Base-by-base conservation (phyloP, 2,329 filamentous ascomycete genomes). In the Pseudogymnoascus sp. region DNA sequence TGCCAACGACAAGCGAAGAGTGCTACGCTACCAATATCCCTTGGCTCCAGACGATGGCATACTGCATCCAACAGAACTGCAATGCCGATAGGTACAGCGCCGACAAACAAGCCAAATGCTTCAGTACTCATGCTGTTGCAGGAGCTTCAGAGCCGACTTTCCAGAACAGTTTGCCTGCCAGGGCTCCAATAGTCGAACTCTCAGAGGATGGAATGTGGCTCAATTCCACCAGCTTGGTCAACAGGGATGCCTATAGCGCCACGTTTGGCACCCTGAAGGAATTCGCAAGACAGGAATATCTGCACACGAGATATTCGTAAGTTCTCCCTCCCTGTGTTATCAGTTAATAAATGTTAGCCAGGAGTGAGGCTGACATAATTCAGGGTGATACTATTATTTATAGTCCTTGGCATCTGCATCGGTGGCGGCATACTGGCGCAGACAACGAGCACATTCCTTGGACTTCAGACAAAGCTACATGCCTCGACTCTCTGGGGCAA, bases 271-370 rank as follows among this genome's bases (percentile, higher is more conserved):
- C 66, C 1, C 59, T 72, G 14, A 59, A 66, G 26, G 68, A 69
- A 21, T 74, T 75, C 61, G 69, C 66, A 29, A 63, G 62, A 12
- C 67, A 69, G 16, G 73, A 74, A 61, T 64, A 65, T 16, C 63
- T 66, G 10, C 71, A 75, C 64, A 68, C 67, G 14, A 69, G 60
- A 55, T 74, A 71, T 35, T 69, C 69, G 73, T 74, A 68, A 63
- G 68, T 68, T 68, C 2, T 55, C 12, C 6, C n/a, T 4, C 23
- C 12, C 10, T 33, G 26, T 33, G 10, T 55, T 55, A 19, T 55
- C 33, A 55, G 6, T 29, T n/a, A 16, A 16, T 29, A 29, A 1
- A n/a, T 29, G 3, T 49, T 49, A 3, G 7, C 43, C 6, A 3
- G 7, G 12, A 2, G 2, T 65, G 59, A 61, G 55, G 60, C 16